These are phyloP conservation scores for Plasmodium coatneyi DNA, from an alignment of 169 alveolate genomes.

Conservation along the genomic window DNA sequence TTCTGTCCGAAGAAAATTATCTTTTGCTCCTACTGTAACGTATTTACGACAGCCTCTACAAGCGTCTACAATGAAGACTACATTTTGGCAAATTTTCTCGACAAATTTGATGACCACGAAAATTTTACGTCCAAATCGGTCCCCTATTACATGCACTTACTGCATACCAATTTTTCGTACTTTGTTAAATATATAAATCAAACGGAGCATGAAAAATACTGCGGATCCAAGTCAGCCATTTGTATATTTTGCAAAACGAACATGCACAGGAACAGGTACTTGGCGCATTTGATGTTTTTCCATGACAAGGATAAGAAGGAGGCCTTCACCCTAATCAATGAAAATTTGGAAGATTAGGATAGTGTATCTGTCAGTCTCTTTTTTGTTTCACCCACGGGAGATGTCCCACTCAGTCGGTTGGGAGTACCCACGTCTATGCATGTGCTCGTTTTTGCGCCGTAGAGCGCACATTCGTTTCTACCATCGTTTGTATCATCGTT, in stretches of 20 bases:
- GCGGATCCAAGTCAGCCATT: slow-evolving; percentile 49
- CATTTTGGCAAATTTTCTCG: slow-evolving; percentile 48
- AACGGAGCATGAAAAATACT: slow-evolving; percentile 66
- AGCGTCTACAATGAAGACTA: slow-evolving; percentile 46
- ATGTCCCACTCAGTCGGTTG: background rate
- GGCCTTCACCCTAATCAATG: slow-evolving; percentile 41
- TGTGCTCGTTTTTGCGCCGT: background rate
- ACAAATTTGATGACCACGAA: slow-evolving; percentile 14
- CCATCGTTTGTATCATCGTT: background rate
- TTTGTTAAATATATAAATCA: slow-evolving; percentile 34
- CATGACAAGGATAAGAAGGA: slow-evolving; percentile 46
- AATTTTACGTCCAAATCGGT: slow-evolving; percentile 9
- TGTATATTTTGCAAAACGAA: slow-evolving; percentile 27
- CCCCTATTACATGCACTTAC: slow-evolving; percentile 10
- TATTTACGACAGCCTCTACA: slow-evolving; percentile 16
- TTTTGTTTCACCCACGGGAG: background rate
- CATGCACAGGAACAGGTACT: slow-evolving; percentile 37
- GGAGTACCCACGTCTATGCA: background rate
- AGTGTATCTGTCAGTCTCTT: background rate
- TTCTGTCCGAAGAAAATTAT: slow-evolving; percentile 65
- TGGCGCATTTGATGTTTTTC: slow-evolving; percentile 9
- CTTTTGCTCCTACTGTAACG: slow-evolving; percentile 36
- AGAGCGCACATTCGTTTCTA: background rate
- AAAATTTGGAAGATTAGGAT: background rate
- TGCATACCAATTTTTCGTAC: slow-evolving; percentile 21